phyloP scores from a whole-genome alignment of 2,329 filamentous ascomycete genomes.

The Curvularia lunata region DNA sequence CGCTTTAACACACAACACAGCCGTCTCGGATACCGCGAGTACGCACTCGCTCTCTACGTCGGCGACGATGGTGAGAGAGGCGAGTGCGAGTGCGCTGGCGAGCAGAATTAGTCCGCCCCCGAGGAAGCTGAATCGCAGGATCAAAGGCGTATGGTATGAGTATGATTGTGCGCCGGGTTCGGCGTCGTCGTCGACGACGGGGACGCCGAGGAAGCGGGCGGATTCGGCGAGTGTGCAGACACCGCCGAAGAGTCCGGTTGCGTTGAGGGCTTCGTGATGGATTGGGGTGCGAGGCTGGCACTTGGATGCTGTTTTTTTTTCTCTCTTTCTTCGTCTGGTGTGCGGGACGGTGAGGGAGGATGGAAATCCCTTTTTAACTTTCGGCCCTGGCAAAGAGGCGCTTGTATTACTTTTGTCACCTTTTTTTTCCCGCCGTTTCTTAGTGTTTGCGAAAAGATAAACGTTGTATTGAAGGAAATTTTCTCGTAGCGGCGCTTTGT shows the following conservation, averaged over 20 bases:
- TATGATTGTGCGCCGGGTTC: slow-evolving; percentile 33
- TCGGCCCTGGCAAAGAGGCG: not conserved
- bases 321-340: no score
- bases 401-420: not conserved
- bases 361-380: no score
- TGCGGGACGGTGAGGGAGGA: no score
- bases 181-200: not conserved
- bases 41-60: slow-evolving; percentile 14
- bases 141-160: slow-evolving; percentile 49
- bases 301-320: no score
- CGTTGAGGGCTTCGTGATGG: slow-evolving; percentile 17
- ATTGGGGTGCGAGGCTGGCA: no score
- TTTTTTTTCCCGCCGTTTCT: not conserved
- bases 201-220: slow-evolving; percentile 24
- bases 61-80: not conserved
- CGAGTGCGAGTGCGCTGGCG: slow-evolving; percentile 21
- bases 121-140: slow-evolving; percentile 42
- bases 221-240: slow-evolving; percentile 29
- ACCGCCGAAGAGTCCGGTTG: slow-evolving; percentile 32
- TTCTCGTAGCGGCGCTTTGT: no score
- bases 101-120: slow-evolving; percentile 39
- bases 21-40: slow-evolving; percentile 26
- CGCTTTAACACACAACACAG: slow-evolving; percentile 22
- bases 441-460: not conserved
- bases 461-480: not conserved